Conservation (phyloP, 2,329 filamentous ascomycete species). For the Fusarium keratoplasticum region DNA sequence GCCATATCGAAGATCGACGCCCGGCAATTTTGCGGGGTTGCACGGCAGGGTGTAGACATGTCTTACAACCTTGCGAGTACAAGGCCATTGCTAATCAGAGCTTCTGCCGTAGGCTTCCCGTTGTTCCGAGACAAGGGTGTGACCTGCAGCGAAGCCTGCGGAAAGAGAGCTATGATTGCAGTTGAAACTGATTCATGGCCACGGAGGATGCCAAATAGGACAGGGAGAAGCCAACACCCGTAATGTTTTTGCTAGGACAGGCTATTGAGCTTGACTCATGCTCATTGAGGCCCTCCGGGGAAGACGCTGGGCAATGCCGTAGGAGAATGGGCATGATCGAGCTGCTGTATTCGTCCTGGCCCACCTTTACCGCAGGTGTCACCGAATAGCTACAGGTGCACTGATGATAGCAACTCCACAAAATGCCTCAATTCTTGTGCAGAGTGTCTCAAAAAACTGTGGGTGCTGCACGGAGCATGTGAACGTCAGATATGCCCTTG, state of each 20-base stretch:
- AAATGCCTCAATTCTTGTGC: not conserved
- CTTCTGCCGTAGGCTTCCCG: not conserved
- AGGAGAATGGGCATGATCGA: not conserved
- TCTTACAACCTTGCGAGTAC: not conserved
- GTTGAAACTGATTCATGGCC: not conserved
- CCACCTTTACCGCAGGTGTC: not conserved
- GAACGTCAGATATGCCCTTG: not conserved
- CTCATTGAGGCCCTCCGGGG: not conserved
- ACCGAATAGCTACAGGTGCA: not conserved
- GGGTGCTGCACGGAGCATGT: not conserved
- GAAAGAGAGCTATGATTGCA: not conserved
- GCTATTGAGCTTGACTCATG: not conserved
- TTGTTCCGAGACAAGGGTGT: not conserved
- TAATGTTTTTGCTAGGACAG: not conserved
- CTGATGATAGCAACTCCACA: not conserved
- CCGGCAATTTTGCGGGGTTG: not conserved
- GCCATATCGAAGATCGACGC: not conserved
- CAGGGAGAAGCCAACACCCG: not conserved
- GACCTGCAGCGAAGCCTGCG: not conserved
- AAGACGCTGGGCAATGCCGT: not conserved
- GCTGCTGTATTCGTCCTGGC: not conserved
- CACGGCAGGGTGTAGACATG: not conserved
- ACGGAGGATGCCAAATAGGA: not conserved
- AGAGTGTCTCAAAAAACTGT: not conserved
- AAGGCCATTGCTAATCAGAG: not conserved